Base-by-base conservation (phyloP, 140 eudicot genomes). In the Ambrosia hybrid region DNA sequence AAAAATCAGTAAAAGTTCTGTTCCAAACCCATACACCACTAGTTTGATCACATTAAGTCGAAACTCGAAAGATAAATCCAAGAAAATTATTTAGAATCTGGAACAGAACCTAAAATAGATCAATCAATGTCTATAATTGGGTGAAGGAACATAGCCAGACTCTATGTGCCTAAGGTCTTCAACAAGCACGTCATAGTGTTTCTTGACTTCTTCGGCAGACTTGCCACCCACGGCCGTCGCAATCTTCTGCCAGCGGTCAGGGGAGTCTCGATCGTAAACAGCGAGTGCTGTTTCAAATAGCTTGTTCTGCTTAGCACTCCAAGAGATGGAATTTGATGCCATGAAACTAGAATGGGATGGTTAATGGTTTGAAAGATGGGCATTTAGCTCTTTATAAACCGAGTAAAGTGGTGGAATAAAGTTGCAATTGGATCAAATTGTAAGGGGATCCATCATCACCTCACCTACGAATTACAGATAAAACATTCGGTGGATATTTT, bases 121-220 rank as follows among this genome's bases (percentile, higher is more conserved):
- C 26, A 3, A 34, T 48, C 52, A 72, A 46, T 45, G 58, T 33
- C 56, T 33, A 71, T 83, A 80, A 9, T 73, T 79, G 1, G 77
- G 84, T 41, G 67, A 76, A 34, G 87, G 82, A 66, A 76, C 26
- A 56, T 73, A 72, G 53, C 87, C 82, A 45, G 85, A 67, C 68
- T 79, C 85, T n/a, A 83, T 72, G 51, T 60, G 78, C 39, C 57
- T 66, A 48, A 76, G 57, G 26, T 83, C 87, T 76, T 79, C 71
- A 13, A 72, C 34, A 48, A 83, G 85, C 74, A 65, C 46, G 16
- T 76, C 62, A 17, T 83, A 76, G 70, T 79, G 87, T 56, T 59
- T 55, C 70, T 83, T 83, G 67, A 83, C 87, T 76, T 83, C 80
- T 21, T 83, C 85, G 17, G 65, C 74, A 33, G 87, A 71, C 75